Conservation (phyloP, 192 early-diverging fungal species). For the Gaertneriomyces sp. region DNA sequence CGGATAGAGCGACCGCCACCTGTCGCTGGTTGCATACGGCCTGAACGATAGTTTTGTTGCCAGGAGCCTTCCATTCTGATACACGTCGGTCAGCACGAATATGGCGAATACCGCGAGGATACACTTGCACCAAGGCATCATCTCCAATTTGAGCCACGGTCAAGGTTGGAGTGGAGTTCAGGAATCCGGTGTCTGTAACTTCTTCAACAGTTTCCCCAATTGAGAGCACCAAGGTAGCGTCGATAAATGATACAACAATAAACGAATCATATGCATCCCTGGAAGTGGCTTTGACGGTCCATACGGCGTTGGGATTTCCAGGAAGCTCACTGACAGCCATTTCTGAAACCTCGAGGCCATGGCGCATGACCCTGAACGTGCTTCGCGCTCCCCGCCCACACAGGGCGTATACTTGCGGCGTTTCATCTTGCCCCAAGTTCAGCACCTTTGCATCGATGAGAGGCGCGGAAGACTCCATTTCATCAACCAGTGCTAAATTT, state of each 20-base stretch:
- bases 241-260: constrained; percentile 89
- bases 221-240: constrained; percentile 86
- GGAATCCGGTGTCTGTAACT: constrained; percentile 85
- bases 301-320: constrained; percentile 88
- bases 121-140: constrained; percentile 81
- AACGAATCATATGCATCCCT: constrained; percentile 69
- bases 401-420: constrained; percentile 90
- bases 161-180: constrained; percentile 78
- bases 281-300: constrained; percentile 57
- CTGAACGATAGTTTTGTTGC: constrained; percentile 63
- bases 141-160: constrained; percentile 79
- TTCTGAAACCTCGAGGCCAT: constrained; percentile 89
- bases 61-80: constrained; percentile 90
- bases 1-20: constrained; percentile 75
- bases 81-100: constrained; percentile 83
- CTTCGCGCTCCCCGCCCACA: constrained; percentile 79
- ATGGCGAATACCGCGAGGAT: constrained; percentile 86
- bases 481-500: constrained; percentile 89
- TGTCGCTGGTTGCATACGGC: constrained; percentile 81
- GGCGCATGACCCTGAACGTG: constrained; percentile 82
- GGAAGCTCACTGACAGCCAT: constrained; percentile 91
- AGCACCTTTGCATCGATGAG: constrained; percentile 78
- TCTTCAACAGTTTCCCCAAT: constrained; percentile 93
- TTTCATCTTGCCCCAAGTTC: constrained; percentile 88
- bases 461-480: constrained; percentile 77